Evolutionary conservation across 148 eudicot species (phyloP).

Genomic region (Tetragonia tetragonoides): DNA sequence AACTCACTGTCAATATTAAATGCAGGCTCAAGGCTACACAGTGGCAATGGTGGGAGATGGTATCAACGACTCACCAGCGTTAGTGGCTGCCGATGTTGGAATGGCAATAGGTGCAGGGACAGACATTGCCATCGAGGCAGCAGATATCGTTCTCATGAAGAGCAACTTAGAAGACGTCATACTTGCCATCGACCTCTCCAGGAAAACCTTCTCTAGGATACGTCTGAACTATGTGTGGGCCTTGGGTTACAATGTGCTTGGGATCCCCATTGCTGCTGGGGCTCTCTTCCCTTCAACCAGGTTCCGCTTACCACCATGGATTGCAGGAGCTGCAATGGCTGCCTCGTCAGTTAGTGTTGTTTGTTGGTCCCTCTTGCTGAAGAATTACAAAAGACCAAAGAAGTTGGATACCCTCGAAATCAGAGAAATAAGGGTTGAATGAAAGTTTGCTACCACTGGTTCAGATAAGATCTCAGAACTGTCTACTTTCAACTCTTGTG

Average conservation of each 20-base stretch:
- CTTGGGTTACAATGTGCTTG: conserved; percentile 75
- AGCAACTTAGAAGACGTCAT: conserved; percentile 89
- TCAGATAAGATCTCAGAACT: not conserved
- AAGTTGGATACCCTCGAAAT: conserved; percentile 52
- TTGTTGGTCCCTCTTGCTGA: conserved; percentile 84
- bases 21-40: conserved; percentile 62
- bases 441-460: conserved; percentile 6
- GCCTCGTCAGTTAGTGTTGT: conserved; percentile 99
- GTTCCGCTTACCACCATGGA: conserved; percentile 89
- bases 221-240: conserved; percentile 94
- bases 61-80: conserved; percentile 94
- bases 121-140: conserved; percentile 98
- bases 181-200: conserved; percentile 89
- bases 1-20: not conserved
- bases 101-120: conserved; percentile 99
- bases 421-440: conserved; percentile 49
- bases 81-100: conserved; percentile 94
- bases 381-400: conserved; percentile 73
- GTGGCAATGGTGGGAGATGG: conserved; percentile 99
- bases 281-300: conserved; percentile 64
- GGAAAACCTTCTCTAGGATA: conserved; percentile 79
- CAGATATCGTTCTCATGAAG: conserved; percentile 88
- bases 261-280: conserved; percentile 93
- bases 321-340: conserved; percentile 99
- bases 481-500: not conserved